These are phyloP conservation scores for Stephania yunnanensis DNA, from an alignment of 164 flowering plant species.

Conservation along the genomic window DNA sequence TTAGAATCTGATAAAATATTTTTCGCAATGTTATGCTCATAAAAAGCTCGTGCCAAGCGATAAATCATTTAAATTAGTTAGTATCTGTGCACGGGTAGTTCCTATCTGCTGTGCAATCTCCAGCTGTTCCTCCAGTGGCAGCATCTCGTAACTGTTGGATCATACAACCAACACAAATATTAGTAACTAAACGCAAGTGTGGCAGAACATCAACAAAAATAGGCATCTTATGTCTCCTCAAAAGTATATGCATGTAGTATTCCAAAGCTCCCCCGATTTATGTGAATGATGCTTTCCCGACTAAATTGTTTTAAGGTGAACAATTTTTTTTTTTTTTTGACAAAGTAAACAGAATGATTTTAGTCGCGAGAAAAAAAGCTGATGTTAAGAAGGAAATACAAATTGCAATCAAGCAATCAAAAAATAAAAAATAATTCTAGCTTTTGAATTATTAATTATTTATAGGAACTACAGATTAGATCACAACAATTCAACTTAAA, in stretches of 20 bases:
- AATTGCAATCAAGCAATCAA: background rate
- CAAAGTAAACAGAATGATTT: background rate
- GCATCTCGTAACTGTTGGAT: constrained; percentile 74
- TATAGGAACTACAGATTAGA: background rate
- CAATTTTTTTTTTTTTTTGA: background rate
- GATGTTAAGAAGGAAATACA: background rate
- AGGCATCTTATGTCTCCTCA: background rate
- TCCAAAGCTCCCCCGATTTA: background rate
- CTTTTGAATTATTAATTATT: background rate
- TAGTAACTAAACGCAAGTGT: background rate
- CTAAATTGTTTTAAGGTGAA: background rate
- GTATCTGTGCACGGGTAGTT: constrained; percentile 77
- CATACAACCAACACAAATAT: background rate
- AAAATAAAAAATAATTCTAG: background rate
- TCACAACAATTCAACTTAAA: background rate
- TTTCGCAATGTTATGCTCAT: constrained; percentile 23
- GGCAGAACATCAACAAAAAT: background rate
- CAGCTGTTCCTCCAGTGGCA: constrained; percentile 79
- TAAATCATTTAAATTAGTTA: constrained; percentile 76
- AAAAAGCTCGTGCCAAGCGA: constrained; percentile 75
- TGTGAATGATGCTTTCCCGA: background rate
- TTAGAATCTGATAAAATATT: background rate
- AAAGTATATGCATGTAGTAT: background rate
- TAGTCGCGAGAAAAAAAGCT: background rate
- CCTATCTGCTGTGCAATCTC: constrained; percentile 85